Evolutionary conservation across 106 monocot genomes (phyloP), one percentile per base, ranked within the genome.

Genomic region (Acorus gramineus): DNA sequence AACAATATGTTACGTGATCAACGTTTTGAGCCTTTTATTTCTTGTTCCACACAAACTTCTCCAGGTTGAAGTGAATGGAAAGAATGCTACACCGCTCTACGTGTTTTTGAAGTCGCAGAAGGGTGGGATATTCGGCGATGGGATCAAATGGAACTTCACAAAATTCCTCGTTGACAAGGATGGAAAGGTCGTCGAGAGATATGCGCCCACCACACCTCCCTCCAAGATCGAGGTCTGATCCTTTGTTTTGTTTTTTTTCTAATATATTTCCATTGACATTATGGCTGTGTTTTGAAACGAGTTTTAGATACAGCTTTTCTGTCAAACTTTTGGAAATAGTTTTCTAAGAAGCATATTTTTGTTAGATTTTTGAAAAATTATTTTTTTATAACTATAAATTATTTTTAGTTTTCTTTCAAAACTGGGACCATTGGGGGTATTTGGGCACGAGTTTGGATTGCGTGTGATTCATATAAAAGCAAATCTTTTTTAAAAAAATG

Each of bases 81-180:
- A 76, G 52, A 68, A 76, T 11, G 80, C 76, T 8, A 52, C 80
- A 4, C 57, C 64, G 4, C 72, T 80, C 6, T 80, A 76, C 71
- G 76, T 72, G 58, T 71, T 76, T 68, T 72, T 80, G 69, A 80
- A 80, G 58, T 55, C 62, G 8, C 67, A 80, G 63, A 80, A 72
- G 57, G 71, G 71, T 7, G 80, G 80, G 14, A 13, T 76, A 42
- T 68, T 80, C 49, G 71, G 80, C 3, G 72, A 72, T 56, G 60
- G 61, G 56, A 80, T 80, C 61, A 80, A 80, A 44, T 80, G 80
- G 80, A 80, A 80, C 62, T 80, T 80, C 62, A 74, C 80, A 8
- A 80, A 80, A 70, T 80, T 80, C 53, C 67, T 80, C 2, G 66
- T 80, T 9, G 76, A 72, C 62, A 80, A 65, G 64, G 14, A 75